Evolutionary conservation across 2,329 filamentous ascomycete genomes (phyloP).

Genomic region (Anisogramma anomala): DNA sequence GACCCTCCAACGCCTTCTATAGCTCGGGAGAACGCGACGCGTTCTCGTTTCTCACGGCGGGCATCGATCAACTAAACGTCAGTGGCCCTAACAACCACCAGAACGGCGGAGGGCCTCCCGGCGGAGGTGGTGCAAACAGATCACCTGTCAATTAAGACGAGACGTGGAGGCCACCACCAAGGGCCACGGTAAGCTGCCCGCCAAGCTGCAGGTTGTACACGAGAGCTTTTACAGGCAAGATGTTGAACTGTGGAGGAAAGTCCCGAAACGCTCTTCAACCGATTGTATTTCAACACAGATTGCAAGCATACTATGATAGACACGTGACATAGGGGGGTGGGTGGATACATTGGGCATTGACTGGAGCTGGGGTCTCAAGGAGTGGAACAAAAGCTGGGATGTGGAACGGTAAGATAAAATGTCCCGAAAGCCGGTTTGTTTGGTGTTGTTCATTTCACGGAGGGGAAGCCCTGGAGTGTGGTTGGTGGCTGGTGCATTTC

Average conservation of each 20-base stretch:
- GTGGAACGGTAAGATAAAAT: background rate
- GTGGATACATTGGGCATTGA: background rate
- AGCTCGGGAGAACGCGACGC: slow-evolving; percentile 57
- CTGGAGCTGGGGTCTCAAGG: background rate
- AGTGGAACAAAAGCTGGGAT: background rate
- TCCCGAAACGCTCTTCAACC: background rate
- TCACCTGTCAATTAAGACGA: slow-evolving; percentile 32
- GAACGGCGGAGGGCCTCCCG: slow-evolving; percentile 45
- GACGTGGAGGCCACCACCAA: too few relatives aligned
- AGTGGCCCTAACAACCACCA: slow-evolving; percentile 52
- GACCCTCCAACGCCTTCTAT: slow-evolving; percentile 63
- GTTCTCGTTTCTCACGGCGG: slow-evolving; percentile 67
- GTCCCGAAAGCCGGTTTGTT: background rate
- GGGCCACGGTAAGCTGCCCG: slow-evolving; percentile 37
- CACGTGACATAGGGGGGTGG: background rate
- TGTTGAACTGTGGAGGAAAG: background rate
- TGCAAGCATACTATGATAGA: background rate
- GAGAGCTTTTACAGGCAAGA: slow-evolving; percentile 1
- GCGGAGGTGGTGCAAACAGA: slow-evolving; percentile 30
- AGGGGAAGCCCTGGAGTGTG: background rate
- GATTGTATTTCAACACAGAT: background rate
- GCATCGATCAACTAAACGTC: slow-evolving; percentile 62
- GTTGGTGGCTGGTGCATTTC: background rate
- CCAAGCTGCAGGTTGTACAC: slow-evolving; percentile 23
- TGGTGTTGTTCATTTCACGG: background rate